Percentiles rank a stretch among this genome's conserved stretches.
Evolutionary conservation across 768 basidiomycete genomes (phyloP).

Genomic region (Lepiota venenata): DNA sequence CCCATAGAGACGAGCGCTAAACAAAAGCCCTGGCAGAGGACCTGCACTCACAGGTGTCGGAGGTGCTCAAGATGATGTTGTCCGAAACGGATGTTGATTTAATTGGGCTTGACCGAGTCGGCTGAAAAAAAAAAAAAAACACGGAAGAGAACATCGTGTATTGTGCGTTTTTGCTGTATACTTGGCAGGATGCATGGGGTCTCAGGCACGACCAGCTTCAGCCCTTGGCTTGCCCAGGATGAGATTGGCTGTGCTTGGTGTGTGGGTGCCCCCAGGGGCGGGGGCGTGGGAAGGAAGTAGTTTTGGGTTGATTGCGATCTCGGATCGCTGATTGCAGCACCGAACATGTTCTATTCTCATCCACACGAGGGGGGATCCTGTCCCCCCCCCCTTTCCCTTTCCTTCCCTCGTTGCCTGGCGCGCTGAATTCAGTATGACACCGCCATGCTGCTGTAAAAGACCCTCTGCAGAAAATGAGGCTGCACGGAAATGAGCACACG

Average conservation of each 20-base stretch:
- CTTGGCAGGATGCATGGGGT: too few species aligned
- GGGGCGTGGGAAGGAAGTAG: neutral
- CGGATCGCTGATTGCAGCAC: slow-evolving; percentile 7
- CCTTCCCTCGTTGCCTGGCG: neutral
- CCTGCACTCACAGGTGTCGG: slow-evolving; percentile 58
- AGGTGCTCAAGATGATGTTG: slow-evolving; percentile 54
- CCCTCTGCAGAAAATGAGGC: neutral
- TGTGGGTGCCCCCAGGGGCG: neutral
- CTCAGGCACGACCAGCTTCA: neutral
- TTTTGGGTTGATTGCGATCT: neutral
- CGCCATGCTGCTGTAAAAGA: neutral
- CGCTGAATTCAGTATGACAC: neutral
- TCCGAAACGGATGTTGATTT: slow-evolving; percentile 41
- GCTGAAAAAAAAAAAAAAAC: too few species aligned
- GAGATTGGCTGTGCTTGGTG: neutral
- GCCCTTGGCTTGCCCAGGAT: neutral
- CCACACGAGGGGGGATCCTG: neutral
- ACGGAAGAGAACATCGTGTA: too few species aligned
- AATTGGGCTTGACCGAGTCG: neutral
- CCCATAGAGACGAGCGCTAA: neutral
- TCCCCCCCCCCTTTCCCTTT: neutral
- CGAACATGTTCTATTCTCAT: slow-evolving; percentile 6
- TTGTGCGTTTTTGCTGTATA: too few species aligned
- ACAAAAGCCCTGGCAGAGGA: slow-evolving; percentile 40
- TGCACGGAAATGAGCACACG: neutral